Evolutionary conservation across 139 green algal genomes (phyloP).

Genomic region (Chlamydomonas sphaeroides): DNA sequence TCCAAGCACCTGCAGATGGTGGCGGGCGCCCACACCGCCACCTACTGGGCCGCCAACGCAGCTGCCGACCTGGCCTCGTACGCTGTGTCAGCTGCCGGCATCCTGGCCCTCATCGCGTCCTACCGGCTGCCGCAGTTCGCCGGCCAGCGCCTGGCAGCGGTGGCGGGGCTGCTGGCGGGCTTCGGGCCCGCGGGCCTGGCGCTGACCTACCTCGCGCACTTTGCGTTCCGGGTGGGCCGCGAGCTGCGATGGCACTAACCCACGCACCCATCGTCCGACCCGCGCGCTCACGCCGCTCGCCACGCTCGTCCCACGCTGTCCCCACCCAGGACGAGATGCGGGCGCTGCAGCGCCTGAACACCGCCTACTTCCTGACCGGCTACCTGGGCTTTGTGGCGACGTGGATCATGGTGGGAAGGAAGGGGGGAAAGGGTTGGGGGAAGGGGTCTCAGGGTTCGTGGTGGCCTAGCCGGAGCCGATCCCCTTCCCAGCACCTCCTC

Average conservation of each 20-base stretch:
- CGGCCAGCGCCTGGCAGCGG: constrained; percentile 60
- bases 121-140: constrained; percentile 63
- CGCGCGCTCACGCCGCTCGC: too few species aligned
- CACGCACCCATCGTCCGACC: too few species aligned
- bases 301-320: too few species aligned
- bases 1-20: constrained; percentile 74
- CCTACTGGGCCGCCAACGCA: constrained; percentile 75
- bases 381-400: constrained; percentile 80
- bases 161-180: constrained; percentile 60
- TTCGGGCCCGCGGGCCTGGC: constrained; percentile 63
- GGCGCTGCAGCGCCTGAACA: constrained; percentile 75
- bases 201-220: constrained; percentile 73
- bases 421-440: background rate
- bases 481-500: background rate
- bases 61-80: constrained; percentile 65
- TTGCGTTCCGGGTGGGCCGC: constrained; percentile 64
- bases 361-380: constrained; percentile 66
- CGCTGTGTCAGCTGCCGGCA: constrained; percentile 52
- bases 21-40: constrained; percentile 56
- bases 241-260: too few species aligned
- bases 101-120: constrained; percentile 49
- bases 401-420: constrained; percentile 34
- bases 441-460: too few species aligned
- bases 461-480: too few species aligned
- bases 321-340: constrained; percentile 80